These are phyloP conservation scores for Zygosaccharomyces siamensis DNA, from an alignment of 805 yeast genomes.

Conservation along the genomic window DNA sequence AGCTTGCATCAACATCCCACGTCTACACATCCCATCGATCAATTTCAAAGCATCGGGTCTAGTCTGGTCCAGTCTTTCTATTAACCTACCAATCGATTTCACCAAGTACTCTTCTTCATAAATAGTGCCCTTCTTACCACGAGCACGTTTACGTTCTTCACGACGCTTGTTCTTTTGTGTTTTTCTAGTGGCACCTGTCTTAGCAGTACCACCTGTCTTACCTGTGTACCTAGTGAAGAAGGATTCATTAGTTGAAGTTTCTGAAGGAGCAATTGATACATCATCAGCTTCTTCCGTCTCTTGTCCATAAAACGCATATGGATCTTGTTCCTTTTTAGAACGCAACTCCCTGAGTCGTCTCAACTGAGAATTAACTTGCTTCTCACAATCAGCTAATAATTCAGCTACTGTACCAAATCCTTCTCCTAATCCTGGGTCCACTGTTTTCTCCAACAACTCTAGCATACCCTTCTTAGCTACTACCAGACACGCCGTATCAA, in stretches of 20 bases:
- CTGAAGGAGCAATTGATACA: conserved; percentile 91
- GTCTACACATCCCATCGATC: conserved; percentile 70
- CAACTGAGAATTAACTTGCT: conserved; percentile 79
- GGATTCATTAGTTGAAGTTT: conserved; percentile 86
- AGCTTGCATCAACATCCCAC: conserved; percentile 74
- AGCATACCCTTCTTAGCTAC: conserved; percentile 42
- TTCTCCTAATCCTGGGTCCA: conserved; percentile 76
- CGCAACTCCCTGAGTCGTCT: conserved; percentile 80
- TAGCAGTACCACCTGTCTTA: conserved; percentile 91
- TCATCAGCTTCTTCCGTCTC: conserved; percentile 81
- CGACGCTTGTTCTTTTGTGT: conserved; percentile 90
- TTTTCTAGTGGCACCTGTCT: conserved; percentile 90
- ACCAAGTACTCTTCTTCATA: conserved; percentile 95
- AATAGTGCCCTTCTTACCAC: conserved; percentile 96
- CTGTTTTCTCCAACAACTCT: conserved; percentile 50
- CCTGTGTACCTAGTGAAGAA: conserved; percentile 96
- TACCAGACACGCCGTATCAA: conserved; percentile 69
- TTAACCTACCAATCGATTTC: conserved; percentile 78
- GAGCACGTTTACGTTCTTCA: conserved; percentile 91
- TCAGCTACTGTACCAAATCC: conserved; percentile 87
- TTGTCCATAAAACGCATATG: conserved; percentile 76
- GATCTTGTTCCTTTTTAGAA: conserved; percentile 76
- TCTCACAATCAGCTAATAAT: conserved; percentile 85
- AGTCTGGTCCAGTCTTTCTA: conserved; percentile 74
- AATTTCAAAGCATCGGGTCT: conserved; percentile 68